Evolutionary conservation across 495 filamentous ascomycete species (phyloP).

Genomic region (Aspergillus heteromorphus): DNA sequence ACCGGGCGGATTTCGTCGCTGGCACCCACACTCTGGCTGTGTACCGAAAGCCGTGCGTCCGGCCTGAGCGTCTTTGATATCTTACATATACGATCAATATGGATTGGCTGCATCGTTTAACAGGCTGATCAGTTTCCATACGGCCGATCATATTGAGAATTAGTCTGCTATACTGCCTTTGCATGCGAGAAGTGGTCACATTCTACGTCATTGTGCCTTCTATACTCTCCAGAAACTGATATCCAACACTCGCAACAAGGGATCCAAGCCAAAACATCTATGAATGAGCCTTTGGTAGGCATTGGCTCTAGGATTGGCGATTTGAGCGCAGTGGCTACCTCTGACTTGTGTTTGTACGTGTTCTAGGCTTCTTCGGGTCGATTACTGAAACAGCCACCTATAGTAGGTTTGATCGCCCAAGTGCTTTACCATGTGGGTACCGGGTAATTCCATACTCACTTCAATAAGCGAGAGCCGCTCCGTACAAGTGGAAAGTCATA

Average conservation of each 20-base stretch:
- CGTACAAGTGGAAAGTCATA: no score
- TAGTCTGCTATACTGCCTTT: not conserved
- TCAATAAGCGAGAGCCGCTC: no score
- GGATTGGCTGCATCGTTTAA: not conserved
- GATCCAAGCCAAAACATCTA: not conserved
- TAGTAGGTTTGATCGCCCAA: no score
- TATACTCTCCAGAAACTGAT: not conserved
- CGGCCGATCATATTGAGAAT: not conserved
- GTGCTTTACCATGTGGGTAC: no score
- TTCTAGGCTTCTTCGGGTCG: not conserved
- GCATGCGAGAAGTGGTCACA: not conserved
- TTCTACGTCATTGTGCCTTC: not conserved
- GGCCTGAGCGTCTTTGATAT: not conserved
- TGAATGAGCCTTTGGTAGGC: not conserved
- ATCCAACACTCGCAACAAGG: not conserved
- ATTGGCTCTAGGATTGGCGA: not conserved
- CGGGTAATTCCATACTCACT: no score
- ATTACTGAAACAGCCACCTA: no score
- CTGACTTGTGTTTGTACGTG: not conserved
- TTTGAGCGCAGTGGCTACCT: not conserved
- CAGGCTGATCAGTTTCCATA: not conserved
- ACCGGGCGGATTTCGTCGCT: not conserved
- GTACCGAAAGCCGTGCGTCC: not conserved
- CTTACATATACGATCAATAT: not conserved
- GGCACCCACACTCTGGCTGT: not conserved